Base-by-base conservation (phyloP, 768 basidiomycete species). In the Termitomyces sp. region DNA sequence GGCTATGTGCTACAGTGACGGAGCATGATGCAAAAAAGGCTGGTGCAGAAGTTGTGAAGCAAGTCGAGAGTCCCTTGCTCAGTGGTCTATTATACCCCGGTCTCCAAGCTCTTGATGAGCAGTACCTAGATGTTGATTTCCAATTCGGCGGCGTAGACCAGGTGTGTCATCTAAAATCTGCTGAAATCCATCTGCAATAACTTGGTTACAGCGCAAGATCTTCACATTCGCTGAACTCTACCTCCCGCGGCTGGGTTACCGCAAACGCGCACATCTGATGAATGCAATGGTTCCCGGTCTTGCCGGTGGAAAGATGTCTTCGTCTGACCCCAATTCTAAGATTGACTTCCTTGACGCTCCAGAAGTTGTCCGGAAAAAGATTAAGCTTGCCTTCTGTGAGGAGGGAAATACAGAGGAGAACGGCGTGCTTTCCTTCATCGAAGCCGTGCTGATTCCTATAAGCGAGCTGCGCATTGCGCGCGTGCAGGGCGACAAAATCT, bases 91-190 rank as follows among this genome's bases (percentile, higher is more conserved):
- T 99, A 56, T 98, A 99, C 80, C 97, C 97, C 0, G 94, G 95
- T 39, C 72, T 99, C 42, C 97, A 99, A 65, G 95, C 97, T 10
- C 83, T 99, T 28, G 97, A 99, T 64, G 97, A 99, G 72, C 86
- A 98, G 74, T 98, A 98, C 80, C 82, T 99, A 20, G 92, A 80
- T 18, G 89, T 91, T 29, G 94, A 98, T 70, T 96, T 99, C 75
- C 97, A 98, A 72, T 99, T 99, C 63, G 97, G 96, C 16, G 97
- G 97, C 53, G 87, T 93, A 9, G 97, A 99, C 69, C 96, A 98
- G 82, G 95, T 95, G 55, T 54, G 81, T 67, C 31, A 26, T 41
- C 10, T 56, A 46, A 18, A 15, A 39, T 20, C 9, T 20, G 1
- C 18, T 52, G 6, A 15, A 51, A n/a, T 5, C 22, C 13, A 5